Percentiles rank a stretch among this genome's conserved stretches.
Conservation (phyloP, 495 filamentous ascomycete genomes). For the Massariosphaeria phaeospora region DNA sequence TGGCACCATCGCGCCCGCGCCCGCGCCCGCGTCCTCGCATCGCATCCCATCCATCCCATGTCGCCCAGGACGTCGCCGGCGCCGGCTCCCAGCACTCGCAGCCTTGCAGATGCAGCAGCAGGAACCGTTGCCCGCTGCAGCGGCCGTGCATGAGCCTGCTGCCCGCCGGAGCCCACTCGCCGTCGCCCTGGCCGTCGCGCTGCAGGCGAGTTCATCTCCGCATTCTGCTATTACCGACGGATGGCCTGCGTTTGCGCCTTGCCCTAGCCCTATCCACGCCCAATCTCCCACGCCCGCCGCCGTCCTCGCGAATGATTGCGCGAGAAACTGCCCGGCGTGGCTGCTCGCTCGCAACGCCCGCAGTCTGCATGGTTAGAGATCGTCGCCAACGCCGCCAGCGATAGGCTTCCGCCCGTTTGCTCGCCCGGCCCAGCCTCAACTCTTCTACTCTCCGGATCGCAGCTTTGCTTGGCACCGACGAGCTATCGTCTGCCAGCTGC, state of each 20-base stretch:
- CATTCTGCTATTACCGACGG: constrained; percentile 12
- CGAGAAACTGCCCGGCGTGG: constrained; percentile 1
- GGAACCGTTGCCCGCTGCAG: neutral
- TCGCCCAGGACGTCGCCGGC: too few relatives aligned
- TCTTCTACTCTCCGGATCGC: neutral
- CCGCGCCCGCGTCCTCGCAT: neutral
- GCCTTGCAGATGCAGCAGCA: neutral
- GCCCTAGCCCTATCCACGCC: constrained; percentile 2
- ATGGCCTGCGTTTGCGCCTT: constrained; percentile 10
- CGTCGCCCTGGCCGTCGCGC: neutral
- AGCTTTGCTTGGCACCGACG: neutral
- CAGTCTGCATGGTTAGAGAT: too few relatives aligned
- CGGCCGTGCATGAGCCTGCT: neutral
- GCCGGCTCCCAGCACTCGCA: neutral
- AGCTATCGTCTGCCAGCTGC: constrained; percentile 15
- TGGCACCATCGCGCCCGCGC: neutral
- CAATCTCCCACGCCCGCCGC: neutral
- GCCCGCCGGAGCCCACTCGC: neutral
- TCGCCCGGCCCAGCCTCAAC: neutral
- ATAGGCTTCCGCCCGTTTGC: neutral
- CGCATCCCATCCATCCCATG: neutral
- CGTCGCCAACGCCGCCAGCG: too few relatives aligned
- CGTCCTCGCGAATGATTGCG: neutral
- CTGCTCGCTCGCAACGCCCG: neutral
- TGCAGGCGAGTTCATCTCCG: constrained; percentile 23